These are phyloP conservation scores for Vanilla planifolia DNA, from an alignment of 106 monocot genomes.

Conservation along the genomic window DNA sequence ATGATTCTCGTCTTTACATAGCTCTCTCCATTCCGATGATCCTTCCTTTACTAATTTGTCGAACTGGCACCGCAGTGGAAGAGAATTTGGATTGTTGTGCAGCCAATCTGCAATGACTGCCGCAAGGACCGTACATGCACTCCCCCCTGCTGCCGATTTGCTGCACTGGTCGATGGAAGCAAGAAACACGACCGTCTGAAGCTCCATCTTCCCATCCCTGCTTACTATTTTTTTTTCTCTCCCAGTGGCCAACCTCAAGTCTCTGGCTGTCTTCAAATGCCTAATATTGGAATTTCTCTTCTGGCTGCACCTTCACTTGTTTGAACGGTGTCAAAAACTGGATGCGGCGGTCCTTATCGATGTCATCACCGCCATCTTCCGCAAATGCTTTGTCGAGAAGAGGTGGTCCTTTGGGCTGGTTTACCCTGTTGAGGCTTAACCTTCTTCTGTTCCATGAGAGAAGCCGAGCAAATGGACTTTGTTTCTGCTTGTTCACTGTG, in stretches of 20 bases:
- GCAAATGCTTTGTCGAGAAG: slow-evolving; percentile 4
- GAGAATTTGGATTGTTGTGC: slow-evolving; percentile 18
- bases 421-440: background rate
- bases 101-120: slow-evolving; percentile 59
- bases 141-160: slow-evolving; percentile 36
- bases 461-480: slow-evolving; percentile 10
- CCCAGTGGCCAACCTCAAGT: slow-evolving; percentile 32
- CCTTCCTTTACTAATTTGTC: slow-evolving; percentile 38
- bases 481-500: background rate
- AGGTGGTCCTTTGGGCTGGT: background rate
- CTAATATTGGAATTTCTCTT: background rate
- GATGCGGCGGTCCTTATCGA: background rate
- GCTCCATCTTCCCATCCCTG: slow-evolving; percentile 35
- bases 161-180: slow-evolving; percentile 61
- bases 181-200: slow-evolving; percentile 32
- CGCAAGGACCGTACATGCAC: slow-evolving; percentile 52
- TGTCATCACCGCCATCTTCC: slow-evolving; percentile 8
- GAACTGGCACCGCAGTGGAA: slow-evolving; percentile 32
- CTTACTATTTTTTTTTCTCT: slow-evolving; percentile 24
- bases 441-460: slow-evolving; percentile 8
- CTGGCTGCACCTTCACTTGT: background rate
- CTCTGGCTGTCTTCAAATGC: slow-evolving; percentile 3
- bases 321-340: background rate
- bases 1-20: slow-evolving; percentile 24
- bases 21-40: slow-evolving; percentile 42